Evolutionary conservation across 768 basidiomycete species (phyloP), one percentile per base, ranked within the genome.

Genomic region (Pisolithus microcarpus): DNA sequence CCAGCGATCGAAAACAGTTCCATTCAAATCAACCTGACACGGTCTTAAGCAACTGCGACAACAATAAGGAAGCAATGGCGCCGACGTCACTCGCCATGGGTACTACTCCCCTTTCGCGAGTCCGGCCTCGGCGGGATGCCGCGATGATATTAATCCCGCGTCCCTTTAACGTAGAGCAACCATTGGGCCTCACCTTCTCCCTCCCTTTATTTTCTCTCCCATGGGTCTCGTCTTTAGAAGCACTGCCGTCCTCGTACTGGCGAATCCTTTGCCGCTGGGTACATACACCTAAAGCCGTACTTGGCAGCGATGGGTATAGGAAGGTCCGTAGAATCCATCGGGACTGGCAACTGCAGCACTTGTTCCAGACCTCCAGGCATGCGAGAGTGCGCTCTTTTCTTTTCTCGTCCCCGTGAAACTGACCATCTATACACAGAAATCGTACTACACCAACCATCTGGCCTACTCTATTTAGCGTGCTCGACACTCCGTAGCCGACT

Each of bases 391-490:
- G 75, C 63, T 5, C 11, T 43, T 43, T 5, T 3, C 13, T 47
- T 43, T 19, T 46, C 7, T 24, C 43, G 42, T 45, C 26, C 47
- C 38, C 16, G 24, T 24, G 43, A n/a, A n/a, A 28, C 51, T 15
- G 39, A 48, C 24, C 13, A 11, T 15, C 19, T 34, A 30, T 3
- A 36, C 18, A 21, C 53, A 85, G 83, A 85, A 60, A 61, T 78
- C 26, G 73, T 81, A 4, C 65, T 84, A n/a, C 82, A 84, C 50
- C 71, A 76, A 43, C 71, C 78, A 1, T 72, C 72, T 1, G 82
- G 82, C 24, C 56, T 79, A 19, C 44, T 86, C 11, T 86, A 80
- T 57, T 72, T 84, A 7, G 82, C 84, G 10, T 86, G 85, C 58
- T 82, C 82, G 2, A 74, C 73, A 0, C 76, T 69, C 1, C 60